Evolutionary conservation across 805 yeast species (phyloP).

Genomic region (Saccharomycopsis malanga): DNA sequence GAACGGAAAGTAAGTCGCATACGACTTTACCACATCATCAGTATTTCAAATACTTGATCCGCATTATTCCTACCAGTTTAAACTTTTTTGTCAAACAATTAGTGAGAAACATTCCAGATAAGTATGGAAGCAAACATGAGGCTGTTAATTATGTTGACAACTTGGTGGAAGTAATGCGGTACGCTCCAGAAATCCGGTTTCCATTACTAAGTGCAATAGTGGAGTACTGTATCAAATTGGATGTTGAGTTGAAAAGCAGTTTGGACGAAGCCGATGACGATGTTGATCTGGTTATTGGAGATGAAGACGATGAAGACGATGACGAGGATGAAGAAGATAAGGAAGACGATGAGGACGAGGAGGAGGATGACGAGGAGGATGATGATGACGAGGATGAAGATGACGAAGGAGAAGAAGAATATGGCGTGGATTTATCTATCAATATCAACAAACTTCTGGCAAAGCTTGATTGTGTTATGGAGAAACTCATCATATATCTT

Average conservation of each 20-base stretch:
- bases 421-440: conserved; percentile 40
- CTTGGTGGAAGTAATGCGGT: conserved; percentile 49
- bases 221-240: conserved; percentile 77
- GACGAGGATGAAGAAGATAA: conserved; percentile 30
- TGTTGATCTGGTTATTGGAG: conserved; percentile 49
- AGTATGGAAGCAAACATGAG: conserved; percentile 48
- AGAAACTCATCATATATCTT: conserved; percentile 48
- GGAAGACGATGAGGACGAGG: conserved; percentile 27
- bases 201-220: conserved; percentile 74
- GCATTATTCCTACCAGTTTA: conserved; percentile 76
- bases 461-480: conserved; percentile 68
- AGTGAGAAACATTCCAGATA: conserved; percentile 69
- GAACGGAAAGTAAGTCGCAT: too few relatives aligned
- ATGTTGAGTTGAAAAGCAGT: conserved; percentile 86
- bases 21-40: conserved; percentile 51
- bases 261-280: conserved; percentile 79
- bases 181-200: conserved; percentile 69
- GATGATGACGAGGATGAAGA: conserved; percentile 29
- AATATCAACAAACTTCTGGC: conserved; percentile 46
- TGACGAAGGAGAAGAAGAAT: conserved; percentile 39
- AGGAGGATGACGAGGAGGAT: conserved; percentile 31
- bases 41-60: conserved; percentile 54
- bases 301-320: conserved; percentile 31
- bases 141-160: conserved; percentile 61
- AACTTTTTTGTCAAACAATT: conserved; percentile 54